Evolutionary conservation across 2,329 filamentous ascomycete genomes (phyloP), one percentile per base, ranked within the genome.

Genomic region (Apiospora kogelbergensis): DNA sequence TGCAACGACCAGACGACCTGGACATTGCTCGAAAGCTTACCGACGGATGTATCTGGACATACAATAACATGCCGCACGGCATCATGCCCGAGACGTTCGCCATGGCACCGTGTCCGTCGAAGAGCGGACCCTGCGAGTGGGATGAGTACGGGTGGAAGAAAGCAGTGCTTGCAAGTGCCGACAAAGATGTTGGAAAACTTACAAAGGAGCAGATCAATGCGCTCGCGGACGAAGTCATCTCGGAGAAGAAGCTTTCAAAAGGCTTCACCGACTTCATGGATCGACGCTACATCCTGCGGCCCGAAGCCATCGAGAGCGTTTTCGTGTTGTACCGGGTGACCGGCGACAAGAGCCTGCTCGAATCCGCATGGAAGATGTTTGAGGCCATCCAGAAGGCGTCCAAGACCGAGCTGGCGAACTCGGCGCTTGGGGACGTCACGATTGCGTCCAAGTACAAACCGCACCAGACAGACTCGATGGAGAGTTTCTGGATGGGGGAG

Each of bases 261-360:
- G 90, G 89, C 22, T 87, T 91, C 76, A 81, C 85, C 2, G 81
- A 81, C 22, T 83, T 91, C 63, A 78, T 81, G 53, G 87, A 90
- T 68, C 79, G 82, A 57, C 84, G 85, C 68, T 93, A 93, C 75
- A 87, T 92, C 41, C 83, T 93, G 53, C 86, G 90, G 69, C 92
- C 92, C 24, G 92, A 95, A 80, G 92, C 92, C 2, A 93, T 95
- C 67, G 93, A 95, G 81, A 92, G 89, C 20, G 87, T 95, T 6
- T 95, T 93, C 79, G 87, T 94, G 76, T 88, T 95, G 83, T 93
- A 91, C 77, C 88, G 92, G 68, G 84, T 93, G 69, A 94, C 91
- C 0, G 92, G 91, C 33, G 88, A 93, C 71, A 73, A 83, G 1
- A 81, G 83, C 65, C 91, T 89, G 85, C 88, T 88, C 75, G 86